Evolutionary conservation across 1,139 yeast species (phyloP), one percentile per base, ranked within the genome.

Genomic region (Scheffersomyces quercinus): DNA sequence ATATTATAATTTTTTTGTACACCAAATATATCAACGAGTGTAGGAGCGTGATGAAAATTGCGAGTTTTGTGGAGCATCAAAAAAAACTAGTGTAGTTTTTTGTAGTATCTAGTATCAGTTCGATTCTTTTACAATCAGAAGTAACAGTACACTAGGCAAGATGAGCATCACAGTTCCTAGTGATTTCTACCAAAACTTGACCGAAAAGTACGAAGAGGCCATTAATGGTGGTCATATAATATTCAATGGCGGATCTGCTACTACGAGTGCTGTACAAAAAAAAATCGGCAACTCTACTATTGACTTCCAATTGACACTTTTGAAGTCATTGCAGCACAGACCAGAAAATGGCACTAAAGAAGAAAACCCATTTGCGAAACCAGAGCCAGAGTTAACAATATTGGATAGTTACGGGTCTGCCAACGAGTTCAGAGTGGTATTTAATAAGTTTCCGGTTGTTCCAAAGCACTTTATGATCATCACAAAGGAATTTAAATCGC

Each of bases 401-500:
- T 56, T 80, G 31, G 77, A 77, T 7, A 70, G 75, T 39, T 77
- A 73, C 51, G 82, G 81, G 2, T 58, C 57, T 3, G 45, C 63
- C 3, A 67, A 69, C 15, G 81, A 82, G 41, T 83, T 83, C 56
- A 74, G 81, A 52, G 63, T 91, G 28, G 82, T 91, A 4, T 75
- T 88, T 53, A 93, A 93, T 71, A 91, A 91, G 64, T 93, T 77
- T 63, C 96, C 97, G 2, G 85, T 90, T 33, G 80, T 85, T 5
- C 82, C 89, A 33, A 77, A 82, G 55, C 99, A 93, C 60, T 77
- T 88, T 47, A 70, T 93, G 67, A 58, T 90, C 42, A 81, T 91
- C 10, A 89, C 98, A 3, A 85, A 81, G 49, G 76, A 81, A 41
- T 86, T 83, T 64, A 77, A 79, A 52, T 73, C 86, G 2, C 98